Percentiles rank a stretch among this genome's conserved stretches.
phyloP scores from a whole-genome alignment of 2,329 filamentous ascomycete species.

The Penicillium sp. region DNA sequence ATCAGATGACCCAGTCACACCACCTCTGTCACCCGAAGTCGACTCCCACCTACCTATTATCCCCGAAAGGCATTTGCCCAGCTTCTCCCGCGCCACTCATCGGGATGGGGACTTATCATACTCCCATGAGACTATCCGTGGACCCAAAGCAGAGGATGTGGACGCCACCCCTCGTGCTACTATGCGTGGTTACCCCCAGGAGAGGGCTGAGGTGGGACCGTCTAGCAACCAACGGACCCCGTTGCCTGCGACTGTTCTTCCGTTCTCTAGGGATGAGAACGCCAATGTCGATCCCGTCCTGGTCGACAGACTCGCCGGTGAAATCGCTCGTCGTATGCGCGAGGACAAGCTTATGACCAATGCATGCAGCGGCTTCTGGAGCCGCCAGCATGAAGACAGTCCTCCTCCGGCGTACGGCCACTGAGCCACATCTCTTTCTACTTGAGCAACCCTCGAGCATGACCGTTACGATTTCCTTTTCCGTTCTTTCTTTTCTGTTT shows the following conservation, averaged over 20 bases:
- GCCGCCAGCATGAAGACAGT: slow-evolving; percentile 36
- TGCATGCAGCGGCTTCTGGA: slow-evolving; percentile 38
- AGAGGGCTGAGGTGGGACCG: slow-evolving; percentile 30
- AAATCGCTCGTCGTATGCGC: slow-evolving; percentile 80
- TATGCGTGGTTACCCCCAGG: slow-evolving; percentile 21
- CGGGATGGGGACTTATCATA: slow-evolving; percentile 28
- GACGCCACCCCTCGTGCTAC: slow-evolving; percentile 36
- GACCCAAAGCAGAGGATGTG: slow-evolving; percentile 23
- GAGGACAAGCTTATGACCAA: slow-evolving; percentile 65
- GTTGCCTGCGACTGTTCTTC: slow-evolving; percentile 35
- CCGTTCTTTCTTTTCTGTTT: not conserved
- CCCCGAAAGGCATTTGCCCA: slow-evolving; percentile 34
- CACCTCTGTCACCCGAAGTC: slow-evolving; percentile 47
- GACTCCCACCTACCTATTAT: slow-evolving; percentile 33
- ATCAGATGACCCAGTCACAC: slow-evolving; percentile 54
- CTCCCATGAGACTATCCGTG: slow-evolving; percentile 21
- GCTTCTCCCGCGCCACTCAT: slow-evolving; percentile 27
- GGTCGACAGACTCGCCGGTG: slow-evolving; percentile 73
- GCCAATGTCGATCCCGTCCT: slow-evolving; percentile 44
- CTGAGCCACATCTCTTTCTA: slow-evolving; percentile 19
- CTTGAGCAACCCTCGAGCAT: slow-evolving; percentile 15
- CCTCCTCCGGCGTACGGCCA: slow-evolving; percentile 48
- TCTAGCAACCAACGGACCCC: slow-evolving; percentile 22
- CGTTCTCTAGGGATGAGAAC: slow-evolving; percentile 34
- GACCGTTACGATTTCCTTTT: slow-evolving; percentile 22